Conservation (phyloP, 371 early-diverging fungal genomes). For the Gilbertella persicaria region DNA sequence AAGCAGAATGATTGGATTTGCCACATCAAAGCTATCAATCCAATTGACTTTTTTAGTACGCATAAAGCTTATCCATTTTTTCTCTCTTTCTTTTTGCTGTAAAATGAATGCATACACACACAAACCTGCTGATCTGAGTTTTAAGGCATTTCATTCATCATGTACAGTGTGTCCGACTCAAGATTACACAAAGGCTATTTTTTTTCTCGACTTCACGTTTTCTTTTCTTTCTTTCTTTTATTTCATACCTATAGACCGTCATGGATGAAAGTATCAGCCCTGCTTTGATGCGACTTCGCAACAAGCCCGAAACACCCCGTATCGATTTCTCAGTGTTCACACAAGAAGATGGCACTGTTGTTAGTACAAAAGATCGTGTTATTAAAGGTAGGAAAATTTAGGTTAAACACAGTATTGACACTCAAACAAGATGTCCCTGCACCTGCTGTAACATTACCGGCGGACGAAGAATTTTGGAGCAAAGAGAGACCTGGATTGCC, state of each 20-base stretch:
- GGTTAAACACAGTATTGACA: not conserved
- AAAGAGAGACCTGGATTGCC: constrained; percentile 74
- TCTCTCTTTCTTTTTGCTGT: no score
- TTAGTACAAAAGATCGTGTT: constrained; percentile 75
- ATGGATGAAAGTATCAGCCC: constrained; percentile 21
- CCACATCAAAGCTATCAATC: no score
- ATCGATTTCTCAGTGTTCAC: constrained; percentile 78
- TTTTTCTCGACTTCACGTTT: not conserved
- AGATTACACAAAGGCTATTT: not conserved
- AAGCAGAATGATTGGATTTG: no score
- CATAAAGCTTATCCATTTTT: no score
- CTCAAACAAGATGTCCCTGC: constrained; percentile 41
- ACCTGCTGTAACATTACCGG: constrained; percentile 55
- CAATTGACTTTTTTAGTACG: no score
- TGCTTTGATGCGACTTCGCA: constrained; percentile 27
- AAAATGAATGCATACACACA: no score
- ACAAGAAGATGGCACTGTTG: constrained; percentile 78
- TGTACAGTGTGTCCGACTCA: not conserved
- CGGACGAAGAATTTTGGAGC: constrained; percentile 63
- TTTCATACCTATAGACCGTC: not conserved
- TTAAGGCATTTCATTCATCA: no score
- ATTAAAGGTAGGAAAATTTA: constrained; percentile 65
- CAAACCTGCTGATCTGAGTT: no score
- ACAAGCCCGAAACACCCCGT: constrained; percentile 27
- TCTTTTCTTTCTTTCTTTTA: not conserved